These are phyloP conservation scores for Fremontodendron californicum DNA, from an alignment of 345 rosid species.

Conservation along the genomic window DNA sequence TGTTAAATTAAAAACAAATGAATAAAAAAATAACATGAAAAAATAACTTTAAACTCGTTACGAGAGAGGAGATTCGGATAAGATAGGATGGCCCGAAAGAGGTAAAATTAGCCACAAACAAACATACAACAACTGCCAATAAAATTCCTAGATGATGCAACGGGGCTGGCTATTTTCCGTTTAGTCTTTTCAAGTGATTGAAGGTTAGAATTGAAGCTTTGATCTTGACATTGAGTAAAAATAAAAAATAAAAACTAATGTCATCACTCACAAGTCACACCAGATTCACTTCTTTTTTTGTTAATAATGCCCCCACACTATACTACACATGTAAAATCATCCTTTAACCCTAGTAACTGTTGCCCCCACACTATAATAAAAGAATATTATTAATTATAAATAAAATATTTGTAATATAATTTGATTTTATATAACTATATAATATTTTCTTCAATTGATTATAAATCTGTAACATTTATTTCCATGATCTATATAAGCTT, in stretches of 20 bases:
- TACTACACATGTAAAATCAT: not conserved
- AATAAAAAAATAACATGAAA: too few relatives aligned
- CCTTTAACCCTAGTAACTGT: not conserved
- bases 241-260: not conserved
- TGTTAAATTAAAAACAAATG: too few relatives aligned
- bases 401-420: too few relatives aligned
- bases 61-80: too few relatives aligned
- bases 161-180: constrained; percentile 8
- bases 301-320: not conserved
- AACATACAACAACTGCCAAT: constrained; percentile 21
- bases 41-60: too few relatives aligned
- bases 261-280: constrained; percentile 14
- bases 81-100: too few relatives aligned
- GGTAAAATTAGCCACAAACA: constrained; percentile 23
- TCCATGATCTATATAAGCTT: not conserved
- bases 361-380: too few relatives aligned
- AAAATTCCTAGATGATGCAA: constrained; percentile 17
- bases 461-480: too few relatives aligned
- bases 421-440: too few relatives aligned
- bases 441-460: too few relatives aligned
- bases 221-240: constrained; percentile 23
- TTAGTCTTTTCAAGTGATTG: constrained; percentile 25
- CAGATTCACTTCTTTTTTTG: not conserved
- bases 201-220: constrained; percentile 13
- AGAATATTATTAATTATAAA: too few relatives aligned